phyloP scores from a whole-genome alignment of 805 yeast genomes.

The Pichia exigua region DNA sequence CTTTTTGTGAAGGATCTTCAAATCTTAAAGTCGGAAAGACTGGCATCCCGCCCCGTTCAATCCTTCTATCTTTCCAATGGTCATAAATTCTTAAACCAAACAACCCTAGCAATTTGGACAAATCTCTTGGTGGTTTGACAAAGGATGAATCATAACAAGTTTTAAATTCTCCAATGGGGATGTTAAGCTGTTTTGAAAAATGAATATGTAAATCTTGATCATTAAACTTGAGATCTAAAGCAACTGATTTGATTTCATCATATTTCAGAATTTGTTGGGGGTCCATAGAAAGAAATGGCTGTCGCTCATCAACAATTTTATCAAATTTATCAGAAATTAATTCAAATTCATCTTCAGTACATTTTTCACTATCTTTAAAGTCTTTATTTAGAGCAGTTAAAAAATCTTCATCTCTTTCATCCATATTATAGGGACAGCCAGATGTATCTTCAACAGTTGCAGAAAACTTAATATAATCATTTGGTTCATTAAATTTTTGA shows the following conservation, averaged over 20 bases:
- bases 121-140: constrained; percentile 35
- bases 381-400: constrained; percentile 35
- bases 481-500: constrained; percentile 63
- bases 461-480: constrained; percentile 75
- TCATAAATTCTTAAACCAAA: constrained; percentile 67
- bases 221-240: constrained; percentile 30
- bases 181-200: constrained; percentile 48
- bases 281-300: constrained; percentile 83
- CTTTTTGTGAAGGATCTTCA: constrained; percentile 75
- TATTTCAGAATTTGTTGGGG: constrained; percentile 67
- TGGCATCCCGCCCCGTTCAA: constrained; percentile 59
- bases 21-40: constrained; percentile 71
- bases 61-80: constrained; percentile 75
- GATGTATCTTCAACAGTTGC: constrained; percentile 94
- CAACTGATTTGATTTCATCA: constrained; percentile 55
- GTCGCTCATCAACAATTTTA: constrained; percentile 63
- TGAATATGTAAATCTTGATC: constrained; percentile 48
- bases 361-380: constrained; percentile 25
- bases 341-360: constrained; percentile 85
- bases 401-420: constrained; percentile 76
- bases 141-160: constrained; percentile 51
- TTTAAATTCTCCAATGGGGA: constrained; percentile 42
- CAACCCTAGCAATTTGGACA: constrained; percentile 39
- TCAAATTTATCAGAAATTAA: constrained; percentile 67
- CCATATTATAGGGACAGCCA: constrained; percentile 83